Percentiles rank a stretch among this genome's conserved stretches.
Conservation (phyloP, 2,329 filamentous ascomycete genomes). For the Pyrenophora seminiperda region DNA sequence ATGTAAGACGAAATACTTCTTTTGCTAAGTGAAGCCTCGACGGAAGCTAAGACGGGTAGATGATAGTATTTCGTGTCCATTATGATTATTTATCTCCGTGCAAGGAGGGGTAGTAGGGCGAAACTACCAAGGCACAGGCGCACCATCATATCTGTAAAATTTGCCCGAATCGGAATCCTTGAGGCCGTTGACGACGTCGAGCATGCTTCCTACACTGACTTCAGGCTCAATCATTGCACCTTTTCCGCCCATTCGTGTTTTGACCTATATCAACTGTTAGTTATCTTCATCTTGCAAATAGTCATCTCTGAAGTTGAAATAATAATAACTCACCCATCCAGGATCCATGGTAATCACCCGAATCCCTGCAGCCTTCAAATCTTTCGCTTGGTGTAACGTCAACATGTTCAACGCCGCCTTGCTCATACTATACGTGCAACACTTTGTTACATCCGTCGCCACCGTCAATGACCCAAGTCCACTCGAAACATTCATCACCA, state of each 20-base stretch:
- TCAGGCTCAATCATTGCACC: conserved; percentile 48
- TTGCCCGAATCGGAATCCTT: conserved; percentile 45
- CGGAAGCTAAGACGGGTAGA: too few relatives aligned
- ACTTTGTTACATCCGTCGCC: conserved; percentile 40
- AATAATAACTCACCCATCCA: conserved; percentile 45
- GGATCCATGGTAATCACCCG: conserved; percentile 52
- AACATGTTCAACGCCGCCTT: conserved; percentile 55
- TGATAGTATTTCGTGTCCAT: too few relatives aligned
- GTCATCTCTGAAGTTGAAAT: not conserved
- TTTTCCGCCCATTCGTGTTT: conserved; percentile 53
- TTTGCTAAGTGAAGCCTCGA: too few relatives aligned
- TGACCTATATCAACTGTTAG: conserved; percentile 9
- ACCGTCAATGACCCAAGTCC: conserved; percentile 43
- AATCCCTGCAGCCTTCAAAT: conserved; percentile 36
- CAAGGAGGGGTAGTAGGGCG: not conserved
- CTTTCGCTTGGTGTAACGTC: conserved; percentile 50
- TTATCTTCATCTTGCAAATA: not conserved
- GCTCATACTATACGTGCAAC: conserved; percentile 50
- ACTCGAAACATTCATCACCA: conserved; percentile 45
- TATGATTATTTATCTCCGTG: too few relatives aligned
- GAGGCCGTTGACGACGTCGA: conserved; percentile 43
- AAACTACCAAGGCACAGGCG: conserved; percentile 42
- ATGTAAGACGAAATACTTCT: too few relatives aligned
- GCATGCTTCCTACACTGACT: conserved; percentile 48
- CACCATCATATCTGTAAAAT: conserved; percentile 46